Evolutionary conservation across 2,329 filamentous ascomycete genomes (phyloP).

Genomic region (Penicillium sp.): DNA sequence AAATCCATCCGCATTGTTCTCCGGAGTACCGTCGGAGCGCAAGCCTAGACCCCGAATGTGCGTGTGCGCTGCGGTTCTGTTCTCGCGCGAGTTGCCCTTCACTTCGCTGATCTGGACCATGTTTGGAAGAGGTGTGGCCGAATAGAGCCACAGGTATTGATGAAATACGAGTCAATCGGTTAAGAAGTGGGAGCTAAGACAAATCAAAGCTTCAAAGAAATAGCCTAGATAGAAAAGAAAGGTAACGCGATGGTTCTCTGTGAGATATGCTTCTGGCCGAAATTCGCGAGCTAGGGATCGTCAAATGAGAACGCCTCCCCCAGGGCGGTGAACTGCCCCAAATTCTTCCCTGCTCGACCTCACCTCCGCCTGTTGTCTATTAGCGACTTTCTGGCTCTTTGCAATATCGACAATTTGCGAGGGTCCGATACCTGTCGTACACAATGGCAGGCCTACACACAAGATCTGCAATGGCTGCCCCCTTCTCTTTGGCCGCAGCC

Average conservation of each 20-base stretch:
- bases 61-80: constrained; percentile 92
- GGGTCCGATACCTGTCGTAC: constrained; percentile 12
- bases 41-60: constrained; percentile 96
- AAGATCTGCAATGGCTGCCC: constrained; percentile 31
- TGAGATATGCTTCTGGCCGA: constrained; percentile 29
- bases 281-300: constrained; percentile 35
- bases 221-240: constrained; percentile 14
- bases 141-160: constrained; percentile 20
- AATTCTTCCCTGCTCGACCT: constrained; percentile 29
- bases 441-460: constrained; percentile 34
- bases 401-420: neutral
- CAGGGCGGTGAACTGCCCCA: constrained; percentile 39
- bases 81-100: constrained; percentile 90
- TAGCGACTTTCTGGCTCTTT: neutral
- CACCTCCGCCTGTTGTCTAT: constrained; percentile 9
- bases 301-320: constrained; percentile 29
- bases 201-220: constrained; percentile 11
- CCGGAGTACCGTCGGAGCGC: constrained; percentile 79
- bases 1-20: constrained; percentile 76
- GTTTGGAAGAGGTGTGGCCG: constrained; percentile 29
- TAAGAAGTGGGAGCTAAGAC: neutral
- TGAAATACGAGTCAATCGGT: constrained; percentile 5
- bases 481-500: constrained; percentile 37
- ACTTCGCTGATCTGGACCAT: constrained; percentile 94
- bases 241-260: constrained; percentile 14